Evolutionary conservation across 2,329 filamentous ascomycete genomes (phyloP).

Genomic region (Fusarium hostae): DNA sequence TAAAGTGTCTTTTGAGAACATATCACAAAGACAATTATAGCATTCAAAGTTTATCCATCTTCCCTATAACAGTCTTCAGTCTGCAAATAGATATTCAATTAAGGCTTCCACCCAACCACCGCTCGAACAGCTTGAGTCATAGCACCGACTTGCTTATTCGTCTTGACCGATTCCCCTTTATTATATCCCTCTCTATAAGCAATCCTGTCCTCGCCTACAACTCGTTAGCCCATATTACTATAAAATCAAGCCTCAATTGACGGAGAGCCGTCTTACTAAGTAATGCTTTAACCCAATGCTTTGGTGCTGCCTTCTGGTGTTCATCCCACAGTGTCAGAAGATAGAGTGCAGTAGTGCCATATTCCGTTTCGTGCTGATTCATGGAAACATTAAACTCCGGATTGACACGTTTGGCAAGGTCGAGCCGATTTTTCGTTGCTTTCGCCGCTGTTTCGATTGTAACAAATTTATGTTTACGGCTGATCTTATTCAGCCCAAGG

Average conservation of each 20-base stretch:
- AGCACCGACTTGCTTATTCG: background rate
- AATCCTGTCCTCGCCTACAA: background rate
- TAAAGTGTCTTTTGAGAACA: background rate
- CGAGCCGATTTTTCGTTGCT: background rate
- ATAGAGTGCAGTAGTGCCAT: background rate
- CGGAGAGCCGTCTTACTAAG: background rate
- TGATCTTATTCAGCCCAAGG: background rate
- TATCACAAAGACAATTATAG: background rate
- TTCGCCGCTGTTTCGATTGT: background rate
- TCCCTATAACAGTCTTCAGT: background rate
- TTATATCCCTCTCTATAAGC: background rate
- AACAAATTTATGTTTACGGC: background rate
- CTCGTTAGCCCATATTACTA: background rate
- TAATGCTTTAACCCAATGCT: background rate
- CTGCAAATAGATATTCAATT: background rate
- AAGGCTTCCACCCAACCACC: background rate
- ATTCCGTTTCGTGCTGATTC: background rate
- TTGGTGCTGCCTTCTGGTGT: background rate
- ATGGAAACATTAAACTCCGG: background rate
- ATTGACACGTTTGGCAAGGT: background rate
- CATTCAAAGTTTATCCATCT: background rate
- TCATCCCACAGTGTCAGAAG: background rate
- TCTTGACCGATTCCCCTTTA: background rate
- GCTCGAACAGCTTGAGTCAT: background rate
- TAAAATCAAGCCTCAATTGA: rapidly evolving